Conservation (phyloP, 2,329 filamentous ascomycete genomes). For the Alternaria hordeiaustralica region DNA sequence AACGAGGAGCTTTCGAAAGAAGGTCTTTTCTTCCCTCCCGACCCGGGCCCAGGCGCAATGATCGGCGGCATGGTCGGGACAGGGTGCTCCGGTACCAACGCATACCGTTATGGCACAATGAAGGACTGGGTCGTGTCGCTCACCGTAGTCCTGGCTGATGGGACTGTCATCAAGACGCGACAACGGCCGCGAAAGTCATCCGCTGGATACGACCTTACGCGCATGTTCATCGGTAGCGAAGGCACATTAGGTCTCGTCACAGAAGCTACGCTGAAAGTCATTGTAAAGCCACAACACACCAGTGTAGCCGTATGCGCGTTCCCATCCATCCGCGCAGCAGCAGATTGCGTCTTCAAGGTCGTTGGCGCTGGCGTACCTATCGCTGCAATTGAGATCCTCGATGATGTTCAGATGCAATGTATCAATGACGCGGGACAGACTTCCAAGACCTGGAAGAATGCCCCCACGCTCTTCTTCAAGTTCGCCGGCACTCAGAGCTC, state of each 20-base stretch:
- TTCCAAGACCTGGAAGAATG: slow-evolving; percentile 70
- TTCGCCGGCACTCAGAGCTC: slow-evolving; percentile 70
- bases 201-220: slow-evolving; percentile 90
- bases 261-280: slow-evolving; percentile 87
- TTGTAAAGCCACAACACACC: slow-evolving; percentile 77
- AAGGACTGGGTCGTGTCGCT: slow-evolving; percentile 88
- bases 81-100: slow-evolving; percentile 81
- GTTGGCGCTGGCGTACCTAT: slow-evolving; percentile 83
- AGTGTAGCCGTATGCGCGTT: slow-evolving; percentile 79
- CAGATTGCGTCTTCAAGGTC: slow-evolving; percentile 79
- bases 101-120: slow-evolving; percentile 94
- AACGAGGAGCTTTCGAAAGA: slow-evolving; percentile 77
- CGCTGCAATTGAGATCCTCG: slow-evolving; percentile 89
- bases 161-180: slow-evolving; percentile 86
- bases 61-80: slow-evolving; percentile 90
- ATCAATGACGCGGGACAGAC: slow-evolving; percentile 72
- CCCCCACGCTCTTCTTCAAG: slow-evolving; percentile 77
- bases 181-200: slow-evolving; percentile 88
- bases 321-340: slow-evolving; percentile 71
- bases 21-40: slow-evolving; percentile 88
- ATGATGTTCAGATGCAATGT: slow-evolving; percentile 86
- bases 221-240: slow-evolving; percentile 88
- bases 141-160: slow-evolving; percentile 88
- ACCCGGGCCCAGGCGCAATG: slow-evolving; percentile 89
- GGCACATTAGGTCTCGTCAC: slow-evolving; percentile 91